phyloP scores from a whole-genome alignment of 495 filamentous ascomycete genomes.

The Viridothelium virens region DNA sequence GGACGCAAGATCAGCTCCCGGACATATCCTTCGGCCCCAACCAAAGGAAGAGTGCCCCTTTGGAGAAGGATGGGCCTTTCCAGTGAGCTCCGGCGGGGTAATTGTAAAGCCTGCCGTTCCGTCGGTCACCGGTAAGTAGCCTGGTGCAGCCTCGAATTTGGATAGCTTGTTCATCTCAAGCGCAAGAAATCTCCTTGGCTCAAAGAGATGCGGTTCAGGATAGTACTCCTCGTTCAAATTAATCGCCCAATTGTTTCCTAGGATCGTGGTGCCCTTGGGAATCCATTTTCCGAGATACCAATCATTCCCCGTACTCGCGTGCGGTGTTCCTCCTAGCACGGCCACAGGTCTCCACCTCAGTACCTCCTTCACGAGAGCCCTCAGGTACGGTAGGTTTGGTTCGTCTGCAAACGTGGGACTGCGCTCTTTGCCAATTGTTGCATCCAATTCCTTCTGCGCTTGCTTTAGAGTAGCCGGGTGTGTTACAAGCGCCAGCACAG shows the following conservation, averaged over 20 bases:
- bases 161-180: constrained; percentile 29
- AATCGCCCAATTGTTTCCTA: constrained; percentile 60
- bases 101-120: too few relatives aligned
- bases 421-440: constrained; percentile 45
- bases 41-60: constrained; percentile 44
- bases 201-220: constrained; percentile 53
- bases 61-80: constrained; percentile 38
- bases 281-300: constrained; percentile 41
- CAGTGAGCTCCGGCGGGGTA: constrained; percentile 22
- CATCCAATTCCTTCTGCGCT: constrained; percentile 48
- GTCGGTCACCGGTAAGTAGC: neutral
- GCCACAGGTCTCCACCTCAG: constrained; percentile 56
- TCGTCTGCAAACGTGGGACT: constrained; percentile 47
- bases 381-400: constrained; percentile 44
- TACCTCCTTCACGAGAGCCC: constrained; percentile 48
- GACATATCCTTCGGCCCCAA: constrained; percentile 38
- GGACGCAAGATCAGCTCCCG: constrained; percentile 32
- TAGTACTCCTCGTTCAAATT: constrained; percentile 52
- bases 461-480: constrained; percentile 43
- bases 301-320: constrained; percentile 54
- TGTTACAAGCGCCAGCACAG: constrained; percentile 50
- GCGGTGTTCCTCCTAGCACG: constrained; percentile 53
- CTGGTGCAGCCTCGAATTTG: neutral
- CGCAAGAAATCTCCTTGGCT: constrained; percentile 31
- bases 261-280: constrained; percentile 46